Evolutionary conservation across 2,329 filamentous ascomycete genomes (phyloP).

Genomic region (Pseudocercospora cruenta): DNA sequence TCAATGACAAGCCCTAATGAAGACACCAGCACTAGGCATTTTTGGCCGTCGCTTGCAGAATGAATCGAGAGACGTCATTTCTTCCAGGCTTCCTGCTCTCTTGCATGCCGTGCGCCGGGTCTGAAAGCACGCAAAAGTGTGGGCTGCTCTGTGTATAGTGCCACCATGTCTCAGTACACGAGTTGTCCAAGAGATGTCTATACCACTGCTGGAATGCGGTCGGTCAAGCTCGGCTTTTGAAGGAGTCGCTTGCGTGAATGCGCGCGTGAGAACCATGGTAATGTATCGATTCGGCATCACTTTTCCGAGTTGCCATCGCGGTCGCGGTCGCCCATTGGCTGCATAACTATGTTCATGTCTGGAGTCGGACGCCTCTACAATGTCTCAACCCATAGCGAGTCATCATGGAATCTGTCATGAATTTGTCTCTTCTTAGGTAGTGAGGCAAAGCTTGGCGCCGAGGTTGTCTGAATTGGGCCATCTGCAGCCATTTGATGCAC

Average conservation of each 20-base stretch:
- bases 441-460: background rate
- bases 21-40: background rate
- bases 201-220: background rate
- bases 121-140: background rate
- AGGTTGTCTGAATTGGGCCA: background rate
- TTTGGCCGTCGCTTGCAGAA: no score
- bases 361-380: background rate
- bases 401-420: background rate
- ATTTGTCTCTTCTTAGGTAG: background rate
- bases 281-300: background rate
- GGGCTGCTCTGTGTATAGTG: background rate
- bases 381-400: background rate
- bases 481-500: background rate
- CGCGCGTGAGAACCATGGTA: background rate
- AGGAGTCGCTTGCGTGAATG: background rate
- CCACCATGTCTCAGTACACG: background rate
- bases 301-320: background rate
- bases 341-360: background rate
- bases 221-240: background rate
- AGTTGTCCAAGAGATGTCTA: background rate
- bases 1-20: no score
- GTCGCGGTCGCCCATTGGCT: background rate
- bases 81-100: background rate
- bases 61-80: no score
- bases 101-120: background rate